A percentile compares a stretch with the other conserved stretches of the same genome.
Conservation (phyloP, 2,329 filamentous ascomycete species). For the Penicillium frequentans region DNA sequence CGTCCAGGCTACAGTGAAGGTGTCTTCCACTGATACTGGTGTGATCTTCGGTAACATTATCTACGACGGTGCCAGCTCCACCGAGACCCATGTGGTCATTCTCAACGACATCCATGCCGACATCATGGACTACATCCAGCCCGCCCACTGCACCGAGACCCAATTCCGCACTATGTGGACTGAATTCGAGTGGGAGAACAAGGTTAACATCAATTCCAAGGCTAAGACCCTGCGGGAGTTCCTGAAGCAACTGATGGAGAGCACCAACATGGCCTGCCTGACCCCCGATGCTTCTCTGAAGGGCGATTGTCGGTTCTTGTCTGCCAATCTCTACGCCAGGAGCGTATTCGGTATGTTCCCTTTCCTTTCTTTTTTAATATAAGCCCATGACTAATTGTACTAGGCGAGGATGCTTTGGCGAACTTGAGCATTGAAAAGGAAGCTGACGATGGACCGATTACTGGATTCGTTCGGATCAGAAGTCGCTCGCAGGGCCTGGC, state of each 20-base stretch:
- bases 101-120: constrained; percentile 97
- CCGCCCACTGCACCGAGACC: constrained; percentile 92
- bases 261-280: constrained; percentile 97
- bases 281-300: constrained; percentile 95
- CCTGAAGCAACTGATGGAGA: constrained; percentile 91
- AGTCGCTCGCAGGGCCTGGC: constrained; percentile 95
- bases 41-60: constrained; percentile 99
- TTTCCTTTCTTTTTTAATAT: background rate
- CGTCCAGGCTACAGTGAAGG: constrained; percentile 97
- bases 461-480: constrained; percentile 95
- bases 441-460: constrained; percentile 90
- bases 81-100: constrained; percentile 94
- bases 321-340: constrained; percentile 91
- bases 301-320: constrained; percentile 97
- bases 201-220: constrained; percentile 99
- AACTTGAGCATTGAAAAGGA: constrained; percentile 98
- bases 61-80: constrained; percentile 89
- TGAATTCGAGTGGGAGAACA: constrained; percentile 99
- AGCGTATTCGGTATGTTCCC: constrained; percentile 88
- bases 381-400: constrained; percentile 22
- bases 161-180: constrained; percentile 99
- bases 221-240: constrained; percentile 89
- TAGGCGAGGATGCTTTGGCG: constrained; percentile 96
- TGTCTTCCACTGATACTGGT: constrained; percentile 94
- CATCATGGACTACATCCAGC: constrained; percentile 99